Evolutionary conservation across 257 asterid genomes (phyloP).

Genomic region (Penstemon newberryi): DNA sequence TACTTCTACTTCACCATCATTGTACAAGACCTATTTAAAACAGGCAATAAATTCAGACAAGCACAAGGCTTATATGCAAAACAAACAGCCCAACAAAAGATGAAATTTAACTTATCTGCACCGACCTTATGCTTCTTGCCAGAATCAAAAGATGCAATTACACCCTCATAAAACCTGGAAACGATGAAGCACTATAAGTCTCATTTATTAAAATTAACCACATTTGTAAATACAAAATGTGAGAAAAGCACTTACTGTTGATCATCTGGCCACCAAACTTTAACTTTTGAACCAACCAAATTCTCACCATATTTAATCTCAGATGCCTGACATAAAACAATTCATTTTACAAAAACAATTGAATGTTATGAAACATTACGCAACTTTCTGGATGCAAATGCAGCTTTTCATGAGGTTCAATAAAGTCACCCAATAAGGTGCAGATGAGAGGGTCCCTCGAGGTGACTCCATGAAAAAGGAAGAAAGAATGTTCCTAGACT

Average conservation of each 20-base stretch:
- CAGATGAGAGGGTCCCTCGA: slow-evolving; percentile 7
- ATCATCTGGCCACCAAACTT: slow-evolving; percentile 95
- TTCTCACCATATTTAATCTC: slow-evolving; percentile 43
- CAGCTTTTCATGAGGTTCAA: slow-evolving; percentile 15
- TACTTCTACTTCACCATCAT: slow-evolving; percentile 79
- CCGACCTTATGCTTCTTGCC: slow-evolving; percentile 75
- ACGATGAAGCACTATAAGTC: slow-evolving; percentile 24
- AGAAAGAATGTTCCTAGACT: not conserved
- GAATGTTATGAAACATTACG: not conserved
- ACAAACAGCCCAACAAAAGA: slow-evolving; percentile 24
- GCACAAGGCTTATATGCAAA: slow-evolving; percentile 19
- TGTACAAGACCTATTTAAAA: slow-evolving; percentile 56
- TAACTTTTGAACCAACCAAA: slow-evolving; percentile 75
- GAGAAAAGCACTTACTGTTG: slow-evolving; percentile 48
- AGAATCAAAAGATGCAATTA: slow-evolving; percentile 61
- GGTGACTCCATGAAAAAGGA: not conserved
- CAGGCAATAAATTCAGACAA: slow-evolving; percentile 12
- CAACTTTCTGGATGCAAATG: slow-evolving; percentile 24
- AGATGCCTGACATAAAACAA: slow-evolving; percentile 51
- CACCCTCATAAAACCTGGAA: slow-evolving; percentile 86
- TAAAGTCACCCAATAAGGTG: not conserved
- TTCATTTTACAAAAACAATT: slow-evolving; percentile 2
- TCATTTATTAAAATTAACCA: slow-evolving; percentile 10
- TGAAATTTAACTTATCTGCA: slow-evolving; percentile 26
- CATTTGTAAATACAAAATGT: slow-evolving; percentile 2